Conservation (phyloP, 2,329 filamentous ascomycete species). For the Aspergillus flavus region DNA sequence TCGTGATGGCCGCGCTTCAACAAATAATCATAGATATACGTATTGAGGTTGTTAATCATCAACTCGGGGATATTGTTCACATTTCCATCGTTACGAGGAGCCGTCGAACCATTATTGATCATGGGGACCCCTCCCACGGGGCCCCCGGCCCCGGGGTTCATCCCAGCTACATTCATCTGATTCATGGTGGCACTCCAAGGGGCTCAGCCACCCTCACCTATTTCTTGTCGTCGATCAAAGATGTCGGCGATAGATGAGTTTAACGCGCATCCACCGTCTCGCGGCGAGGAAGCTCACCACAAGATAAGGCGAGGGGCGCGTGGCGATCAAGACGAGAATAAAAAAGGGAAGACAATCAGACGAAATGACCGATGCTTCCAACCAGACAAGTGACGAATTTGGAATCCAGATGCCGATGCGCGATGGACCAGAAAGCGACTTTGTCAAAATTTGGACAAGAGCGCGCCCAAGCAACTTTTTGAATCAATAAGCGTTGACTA, state of each 20-base stretch:
- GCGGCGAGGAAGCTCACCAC: constrained; percentile 23
- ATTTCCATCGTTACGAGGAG: constrained; percentile 46
- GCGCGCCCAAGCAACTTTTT: constrained; percentile 7
- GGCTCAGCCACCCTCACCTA: constrained; percentile 39
- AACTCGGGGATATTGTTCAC: constrained; percentile 40
- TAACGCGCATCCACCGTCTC: constrained; percentile 39
- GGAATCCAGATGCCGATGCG: constrained; percentile 12
- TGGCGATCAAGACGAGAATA: constrained; percentile 23
- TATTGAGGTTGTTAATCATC: constrained; percentile 56
- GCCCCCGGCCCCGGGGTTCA: constrained; percentile 58
- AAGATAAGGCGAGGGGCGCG: constrained; percentile 31
- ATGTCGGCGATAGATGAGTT: constrained; percentile 22
- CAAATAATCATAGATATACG: constrained; percentile 74
- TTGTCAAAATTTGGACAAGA: neutral
- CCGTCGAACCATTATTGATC: constrained; percentile 55
- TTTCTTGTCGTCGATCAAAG: constrained; percentile 30
- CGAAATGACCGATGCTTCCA: constrained; percentile 10
- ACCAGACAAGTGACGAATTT: neutral
- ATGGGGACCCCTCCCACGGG: constrained; percentile 60
- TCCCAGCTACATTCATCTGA: constrained; percentile 60
- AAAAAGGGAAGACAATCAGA: constrained; percentile 19
- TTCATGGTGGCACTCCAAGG: constrained; percentile 51
- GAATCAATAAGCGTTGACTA: constrained; percentile 9
- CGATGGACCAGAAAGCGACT: constrained; percentile 6
- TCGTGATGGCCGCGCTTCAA: constrained; percentile 82